A percentile compares a stretch with the other conserved stretches of the same genome.
Evolutionary conservation across 2,329 filamentous ascomycete species (phyloP).

Genomic region (Talaromyces albobiverticillius): DNA sequence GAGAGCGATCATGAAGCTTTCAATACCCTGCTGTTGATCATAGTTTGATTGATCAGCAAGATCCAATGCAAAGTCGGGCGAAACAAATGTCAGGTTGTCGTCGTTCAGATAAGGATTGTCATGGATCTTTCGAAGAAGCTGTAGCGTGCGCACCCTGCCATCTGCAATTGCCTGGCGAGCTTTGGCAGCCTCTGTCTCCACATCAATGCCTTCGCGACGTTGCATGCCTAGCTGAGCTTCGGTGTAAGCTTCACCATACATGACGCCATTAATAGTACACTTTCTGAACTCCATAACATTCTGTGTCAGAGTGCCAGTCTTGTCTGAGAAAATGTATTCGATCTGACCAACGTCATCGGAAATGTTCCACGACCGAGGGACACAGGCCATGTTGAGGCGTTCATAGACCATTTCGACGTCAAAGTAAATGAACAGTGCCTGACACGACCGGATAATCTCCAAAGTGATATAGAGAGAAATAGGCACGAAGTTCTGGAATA

Average conservation of each 20-base stretch:
- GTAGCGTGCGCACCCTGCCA: slow-evolving; percentile 71
- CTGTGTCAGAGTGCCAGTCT: slow-evolving; percentile 84
- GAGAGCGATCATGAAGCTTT: slow-evolving; percentile 90
- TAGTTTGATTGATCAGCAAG: slow-evolving; percentile 71
- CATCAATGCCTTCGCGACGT: slow-evolving; percentile 81
- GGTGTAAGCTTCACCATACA: slow-evolving; percentile 96
- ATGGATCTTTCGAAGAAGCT: slow-evolving; percentile 69
- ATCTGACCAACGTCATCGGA: slow-evolving; percentile 97
- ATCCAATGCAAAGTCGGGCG: slow-evolving; percentile 84
- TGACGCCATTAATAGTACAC: slow-evolving; percentile 89
- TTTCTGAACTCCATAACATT: slow-evolving; percentile 99
- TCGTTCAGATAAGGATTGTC: slow-evolving; percentile 89
- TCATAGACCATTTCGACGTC: slow-evolving; percentile 98
- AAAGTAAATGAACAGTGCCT: slow-evolving; percentile 97
- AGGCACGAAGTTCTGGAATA: slow-evolving; percentile 98
- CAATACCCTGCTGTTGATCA: slow-evolving; percentile 71
- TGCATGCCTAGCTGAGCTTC: slow-evolving; percentile 97
- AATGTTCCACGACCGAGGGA: slow-evolving; percentile 98
- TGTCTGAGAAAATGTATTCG: slow-evolving; percentile 98
- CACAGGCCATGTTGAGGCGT: slow-evolving; percentile 86
- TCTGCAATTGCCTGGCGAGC: slow-evolving; percentile 74
- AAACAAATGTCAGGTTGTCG: slow-evolving; percentile 86
- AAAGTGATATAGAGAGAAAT: slow-evolving; percentile 97
- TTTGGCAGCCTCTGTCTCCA: slow-evolving; percentile 72
- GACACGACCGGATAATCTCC: slow-evolving; percentile 88